Percentiles rank a stretch among this genome's conserved stretches.
Conservation (phyloP, 257 asterid genomes). For the Petunia axillaris region DNA sequence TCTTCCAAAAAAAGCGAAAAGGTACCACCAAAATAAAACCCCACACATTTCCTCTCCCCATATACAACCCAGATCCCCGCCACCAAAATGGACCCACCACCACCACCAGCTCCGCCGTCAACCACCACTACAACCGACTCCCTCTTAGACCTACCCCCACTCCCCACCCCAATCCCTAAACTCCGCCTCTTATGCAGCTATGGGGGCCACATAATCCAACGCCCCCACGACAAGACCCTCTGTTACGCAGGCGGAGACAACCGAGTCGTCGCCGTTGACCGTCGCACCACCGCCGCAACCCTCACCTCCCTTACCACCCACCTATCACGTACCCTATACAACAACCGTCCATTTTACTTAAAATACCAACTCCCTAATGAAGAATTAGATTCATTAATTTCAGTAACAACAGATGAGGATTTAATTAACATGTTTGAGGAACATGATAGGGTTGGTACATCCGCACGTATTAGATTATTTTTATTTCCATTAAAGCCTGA, state of each 20-base stretch:
- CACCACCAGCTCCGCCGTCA: constrained; percentile 44
- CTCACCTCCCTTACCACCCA: constrained; percentile 52
- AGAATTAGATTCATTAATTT: constrained; percentile 76
- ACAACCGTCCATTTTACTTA: constrained; percentile 67
- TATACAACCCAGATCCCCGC: constrained; percentile 24
- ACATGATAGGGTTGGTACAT: constrained; percentile 55
- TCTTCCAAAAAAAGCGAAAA: constrained; percentile 17
- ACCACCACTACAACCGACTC: constrained; percentile 27
- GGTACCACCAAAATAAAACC: constrained; percentile 26
- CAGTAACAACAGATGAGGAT: constrained; percentile 82
- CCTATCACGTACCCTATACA: constrained; percentile 57
- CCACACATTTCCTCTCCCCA: neutral
- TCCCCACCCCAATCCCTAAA: constrained; percentile 48
- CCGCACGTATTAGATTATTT: constrained; percentile 69
- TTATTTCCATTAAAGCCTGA: constrained; percentile 72
- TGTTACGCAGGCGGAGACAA: constrained; percentile 85
- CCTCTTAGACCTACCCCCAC: constrained; percentile 25
- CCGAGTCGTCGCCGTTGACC: constrained; percentile 78
- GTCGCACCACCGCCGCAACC: constrained; percentile 62
- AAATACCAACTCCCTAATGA: constrained; percentile 85
- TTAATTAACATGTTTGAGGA: constrained; percentile 82
- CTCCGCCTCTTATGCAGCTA: constrained; percentile 94
- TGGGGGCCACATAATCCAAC: constrained; percentile 86
- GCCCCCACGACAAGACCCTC: constrained; percentile 72
- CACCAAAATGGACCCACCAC: constrained; percentile 53